Conservation (phyloP, 2,329 filamentous ascomycete genomes). For the Arthrobotrys sphaeroides region DNA sequence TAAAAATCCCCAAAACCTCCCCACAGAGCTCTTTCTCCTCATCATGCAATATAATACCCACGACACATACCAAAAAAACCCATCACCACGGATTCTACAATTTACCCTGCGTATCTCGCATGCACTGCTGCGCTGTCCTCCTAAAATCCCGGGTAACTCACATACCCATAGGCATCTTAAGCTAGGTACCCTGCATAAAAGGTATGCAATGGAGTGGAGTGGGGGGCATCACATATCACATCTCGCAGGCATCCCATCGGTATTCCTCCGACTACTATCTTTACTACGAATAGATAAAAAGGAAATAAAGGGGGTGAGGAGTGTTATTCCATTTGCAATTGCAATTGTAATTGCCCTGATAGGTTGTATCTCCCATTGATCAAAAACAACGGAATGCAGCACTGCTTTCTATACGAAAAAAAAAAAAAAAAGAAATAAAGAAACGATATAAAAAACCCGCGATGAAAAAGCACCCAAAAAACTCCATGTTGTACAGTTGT, state of each 20-base stretch:
- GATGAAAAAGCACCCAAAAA: slow-evolving; percentile 6
- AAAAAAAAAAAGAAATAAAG: background rate
- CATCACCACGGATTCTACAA: slow-evolving; percentile 5
- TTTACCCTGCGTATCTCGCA: no score
- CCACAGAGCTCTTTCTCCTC: slow-evolving; percentile 3
- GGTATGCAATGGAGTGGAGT: background rate
- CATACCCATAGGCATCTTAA: slow-evolving; percentile 24
- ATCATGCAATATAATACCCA: background rate
- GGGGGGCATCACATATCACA: background rate
- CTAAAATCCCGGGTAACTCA: background rate
- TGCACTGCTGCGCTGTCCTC: slow-evolving; percentile 39
- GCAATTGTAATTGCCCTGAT: no score
- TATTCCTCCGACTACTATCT: slow-evolving; percentile 8
- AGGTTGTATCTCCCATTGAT: no score
- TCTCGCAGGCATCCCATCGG: slow-evolving; percentile 28
- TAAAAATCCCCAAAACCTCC: background rate
- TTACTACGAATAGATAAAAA: no score
- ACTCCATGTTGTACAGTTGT: slow-evolving; percentile 34
- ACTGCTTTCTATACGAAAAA: background rate
- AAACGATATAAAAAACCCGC: no score
- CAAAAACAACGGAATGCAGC: background rate
- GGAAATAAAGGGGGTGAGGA: no score
- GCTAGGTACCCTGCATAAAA: slow-evolving; percentile 31
- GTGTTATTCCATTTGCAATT: no score
- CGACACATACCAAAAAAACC: background rate